Conservation (phyloP, 352 stramenopile species). For the Phytopythium kandeliae region DNA sequence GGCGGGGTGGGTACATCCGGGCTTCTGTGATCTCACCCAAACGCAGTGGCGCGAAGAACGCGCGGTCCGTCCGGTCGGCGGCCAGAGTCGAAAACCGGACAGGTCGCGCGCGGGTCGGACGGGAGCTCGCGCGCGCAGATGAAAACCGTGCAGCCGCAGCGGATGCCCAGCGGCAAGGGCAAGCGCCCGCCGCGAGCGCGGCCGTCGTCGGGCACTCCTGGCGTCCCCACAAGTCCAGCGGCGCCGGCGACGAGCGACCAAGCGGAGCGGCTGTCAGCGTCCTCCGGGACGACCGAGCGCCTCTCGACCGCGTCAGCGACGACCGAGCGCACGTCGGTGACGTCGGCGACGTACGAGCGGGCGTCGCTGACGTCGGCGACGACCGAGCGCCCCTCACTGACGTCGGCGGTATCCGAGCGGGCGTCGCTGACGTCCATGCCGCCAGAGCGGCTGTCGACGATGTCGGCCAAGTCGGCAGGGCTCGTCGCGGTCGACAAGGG, state of each 20-base stretch:
- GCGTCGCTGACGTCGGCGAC: neutral
- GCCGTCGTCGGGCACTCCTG: neutral
- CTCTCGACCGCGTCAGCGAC: no score
- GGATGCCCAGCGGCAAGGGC: neutral
- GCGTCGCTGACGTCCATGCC: neutral
- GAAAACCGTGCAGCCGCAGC: neutral
- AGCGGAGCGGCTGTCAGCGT: neutral
- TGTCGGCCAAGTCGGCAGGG: neutral
- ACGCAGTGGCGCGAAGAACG: no score
- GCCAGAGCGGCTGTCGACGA: neutral
- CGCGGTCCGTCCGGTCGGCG: no score
- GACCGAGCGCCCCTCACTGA: neutral
- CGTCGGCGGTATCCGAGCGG: neutral
- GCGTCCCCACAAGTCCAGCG: neutral
- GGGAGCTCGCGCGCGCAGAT: no score
- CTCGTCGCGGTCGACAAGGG: neutral
- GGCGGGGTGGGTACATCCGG: no score
- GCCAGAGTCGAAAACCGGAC: no score
- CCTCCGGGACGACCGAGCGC: neutral
- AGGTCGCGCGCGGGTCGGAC: no score
- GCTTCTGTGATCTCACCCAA: no score
- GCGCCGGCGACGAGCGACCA: neutral
- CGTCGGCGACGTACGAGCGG: neutral
- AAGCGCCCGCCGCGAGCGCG: conserved; percentile 1
- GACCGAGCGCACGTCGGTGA: neutral